Conservation (phyloP, 164 flowering plant species). For the Umbellularia californica region DNA sequence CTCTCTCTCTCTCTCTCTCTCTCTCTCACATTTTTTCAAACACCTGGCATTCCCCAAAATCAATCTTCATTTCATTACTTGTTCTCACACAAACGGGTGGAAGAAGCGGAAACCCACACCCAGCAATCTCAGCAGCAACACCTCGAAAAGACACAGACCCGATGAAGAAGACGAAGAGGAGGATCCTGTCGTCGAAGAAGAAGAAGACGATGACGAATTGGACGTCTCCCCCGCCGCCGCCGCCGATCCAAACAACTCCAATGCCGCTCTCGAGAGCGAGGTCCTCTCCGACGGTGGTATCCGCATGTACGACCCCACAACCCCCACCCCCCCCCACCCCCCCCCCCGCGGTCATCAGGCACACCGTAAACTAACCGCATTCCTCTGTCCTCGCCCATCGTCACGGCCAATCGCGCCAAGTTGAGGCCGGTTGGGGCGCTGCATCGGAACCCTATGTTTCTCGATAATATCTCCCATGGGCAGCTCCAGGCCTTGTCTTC, state of each 20-base stretch:
- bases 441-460: not conserved
- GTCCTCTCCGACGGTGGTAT: conserved; percentile 40
- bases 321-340: conserved; percentile 79
- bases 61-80: not conserved
- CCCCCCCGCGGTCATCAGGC: conserved; percentile 57
- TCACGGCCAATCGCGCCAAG: conserved; percentile 45
- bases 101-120: conserved; percentile 14
- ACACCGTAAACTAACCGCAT: conserved; percentile 59
- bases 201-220: conserved; percentile 8
- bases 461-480: conserved; percentile 89
- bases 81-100: conserved; percentile 2
- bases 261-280: conserved; percentile 25
- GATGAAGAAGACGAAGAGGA: conserved; percentile 7
- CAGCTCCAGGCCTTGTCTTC: conserved; percentile 85
- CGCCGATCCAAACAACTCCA: not conserved
- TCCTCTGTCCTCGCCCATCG: conserved; percentile 57
- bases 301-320: conserved; percentile 37
- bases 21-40: not conserved
- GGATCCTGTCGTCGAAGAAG: conserved; percentile 1
- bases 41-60: not conserved
- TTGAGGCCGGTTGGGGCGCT: not conserved
- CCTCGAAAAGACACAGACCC: not conserved
- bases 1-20: not conserved
- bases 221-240: not conserved
- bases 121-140: conserved; percentile 4